Base-by-base conservation (phyloP, 2,329 filamentous ascomycete species). In the Elsinoe perseae region DNA sequence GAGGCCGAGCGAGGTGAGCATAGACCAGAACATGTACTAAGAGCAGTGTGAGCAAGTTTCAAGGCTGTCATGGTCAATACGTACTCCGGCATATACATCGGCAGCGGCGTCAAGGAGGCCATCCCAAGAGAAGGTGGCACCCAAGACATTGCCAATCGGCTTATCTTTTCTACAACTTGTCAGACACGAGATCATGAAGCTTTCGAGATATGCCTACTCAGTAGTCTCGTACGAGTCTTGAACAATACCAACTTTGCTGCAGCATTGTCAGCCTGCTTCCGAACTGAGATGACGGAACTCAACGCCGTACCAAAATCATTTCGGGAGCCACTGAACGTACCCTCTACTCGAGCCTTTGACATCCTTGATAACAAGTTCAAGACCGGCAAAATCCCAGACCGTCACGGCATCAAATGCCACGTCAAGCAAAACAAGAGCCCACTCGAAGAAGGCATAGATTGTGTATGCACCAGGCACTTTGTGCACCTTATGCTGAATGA, bases 401-500 rank as follows among this genome's bases (percentile, higher is more conserved):
- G 93, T 97, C 58, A 97, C 86, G 54, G 93, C 89, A 75, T 98
- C 93, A 73, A 98, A 98, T 27, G 82, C 92, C 57, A 98, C 90
- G 71, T 98, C 93, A 70, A 95, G 89, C 63, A 98, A 77, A 67
- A 98, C 90, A 60, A 98, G 78, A 20, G 90, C 78, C 93, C 93
- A 98, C 72, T 98, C 93, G 72, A 97, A 96, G 74, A 98, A 96
- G 61, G 93, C 86, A 72, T 98, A 98, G 54, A 80, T 95, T 1
- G 93, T 98, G 73, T 98, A 98, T 28, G 93, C 93, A 79, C 93
- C 93, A 58, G 93, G 79, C 60, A 97, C 83, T 58, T 85, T 89
- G 70, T 98, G 90, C 54, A 98, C 88, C 73, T 98, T 98, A 78
- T 98, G 93, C 71, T 96, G 93, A 61, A 98, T 95, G 70, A 96